Base-by-base conservation (phyloP, 768 basidiomycete species). In the Tylopilus felleus region DNA sequence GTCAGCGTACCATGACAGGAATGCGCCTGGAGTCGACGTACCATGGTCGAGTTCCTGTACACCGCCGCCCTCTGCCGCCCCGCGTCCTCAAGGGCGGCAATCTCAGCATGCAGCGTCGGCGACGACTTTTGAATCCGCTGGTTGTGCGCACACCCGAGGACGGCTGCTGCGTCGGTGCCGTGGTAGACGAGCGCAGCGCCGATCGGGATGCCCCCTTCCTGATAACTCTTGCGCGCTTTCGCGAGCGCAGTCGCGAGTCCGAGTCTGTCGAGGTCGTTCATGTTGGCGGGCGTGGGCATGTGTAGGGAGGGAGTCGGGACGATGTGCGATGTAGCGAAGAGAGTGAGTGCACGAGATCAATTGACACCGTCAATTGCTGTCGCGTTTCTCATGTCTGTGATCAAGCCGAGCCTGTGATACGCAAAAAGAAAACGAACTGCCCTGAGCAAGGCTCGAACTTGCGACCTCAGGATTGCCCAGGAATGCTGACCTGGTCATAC, bases 181-280 rank as follows among this genome's bases (percentile, higher is more conserved):
- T 71, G 69, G 40, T 59, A 63, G 42, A 80, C 60, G 38, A 85
- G 69, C 1, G 75, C 77, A 4, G 80, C 78, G 12, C 85, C 84
- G 57, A 86, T 86, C 12, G 84, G 83, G n/a, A 85, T 73, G 0
- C 85, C 84, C 1, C 82, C 81, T 55, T 85, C 77, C 0, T 53
- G 60, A 38, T 74, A 74, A 51, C 82, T 76, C 47, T 75, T 74
- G 29, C 64, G 63, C 0, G 81, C 84, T 57, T 84, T 74, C 4
- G 56, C 62, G 45, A 73, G 55, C 5, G 74, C 74, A 7, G 62
- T 64, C 23, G 64, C 54, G 25, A 74, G 57, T 33, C 73, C 73
- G 29, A 73, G 57, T 1, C 49, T 62, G 55, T 74, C 70, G 38
- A 66, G 38, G 36, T 54, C 33, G 52, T n/a, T 16, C n/a, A 12